Percentiles rank a stretch among this genome's conserved stretches.
phyloP scores from a whole-genome alignment of 306 rosid genomes.

The Gynostemma pentaphyllum region DNA sequence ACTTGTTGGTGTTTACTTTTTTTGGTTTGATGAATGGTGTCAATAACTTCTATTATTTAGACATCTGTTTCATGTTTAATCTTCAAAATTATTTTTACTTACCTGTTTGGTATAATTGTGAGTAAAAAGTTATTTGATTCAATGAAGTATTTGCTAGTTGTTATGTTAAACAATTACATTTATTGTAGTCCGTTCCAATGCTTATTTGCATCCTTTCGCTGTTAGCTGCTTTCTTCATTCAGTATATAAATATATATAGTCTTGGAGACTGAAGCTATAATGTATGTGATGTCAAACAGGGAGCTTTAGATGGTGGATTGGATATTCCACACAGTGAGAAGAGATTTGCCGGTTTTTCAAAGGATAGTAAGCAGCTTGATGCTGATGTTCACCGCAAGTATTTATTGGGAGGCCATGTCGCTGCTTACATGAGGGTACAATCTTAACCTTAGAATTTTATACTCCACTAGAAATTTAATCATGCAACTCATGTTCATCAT shows the following conservation, averaged over 20 bases:
- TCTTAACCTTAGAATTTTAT: background rate
- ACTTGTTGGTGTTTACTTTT: too few relatives aligned
- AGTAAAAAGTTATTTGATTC: background rate
- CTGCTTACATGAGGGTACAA: slow-evolving; percentile 54
- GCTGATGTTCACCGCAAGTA: slow-evolving; percentile 63
- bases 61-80: background rate
- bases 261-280: background rate
- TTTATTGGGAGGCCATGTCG: slow-evolving; percentile 53
- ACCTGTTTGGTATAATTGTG: too few relatives aligned
- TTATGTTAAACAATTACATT: background rate
- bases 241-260: too few relatives aligned
- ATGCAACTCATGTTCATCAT: background rate
- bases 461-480: too few relatives aligned
- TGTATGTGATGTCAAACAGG: slow-evolving; percentile 47
- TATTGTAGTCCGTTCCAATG: background rate
- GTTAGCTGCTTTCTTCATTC: background rate
- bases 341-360: slow-evolving; percentile 53
- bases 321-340: slow-evolving; percentile 69
- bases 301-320: slow-evolving; percentile 62
- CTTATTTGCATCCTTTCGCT: background rate
- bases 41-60: too few relatives aligned
- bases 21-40: background rate
- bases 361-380: slow-evolving; percentile 46
- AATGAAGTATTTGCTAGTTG: background rate
- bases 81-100: background rate